Base-by-base conservation (phyloP, 2,329 filamentous ascomycete genomes). In the Xylariaceae sp. region DNA sequence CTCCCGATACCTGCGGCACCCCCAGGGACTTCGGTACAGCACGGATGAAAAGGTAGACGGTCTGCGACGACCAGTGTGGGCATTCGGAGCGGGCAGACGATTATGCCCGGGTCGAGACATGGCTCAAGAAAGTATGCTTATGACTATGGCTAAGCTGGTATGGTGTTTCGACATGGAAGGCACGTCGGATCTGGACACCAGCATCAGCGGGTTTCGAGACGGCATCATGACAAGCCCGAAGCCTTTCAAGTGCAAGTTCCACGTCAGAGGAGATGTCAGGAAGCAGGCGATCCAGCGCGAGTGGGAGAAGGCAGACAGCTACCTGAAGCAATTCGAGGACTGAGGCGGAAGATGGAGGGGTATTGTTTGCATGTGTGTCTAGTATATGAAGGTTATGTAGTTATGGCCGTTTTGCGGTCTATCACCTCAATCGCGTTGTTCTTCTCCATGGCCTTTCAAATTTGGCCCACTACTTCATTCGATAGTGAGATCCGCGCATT, bases 61-160 rank as follows among this genome's bases (percentile, higher is more conserved):
- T 11, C 10, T 27, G 10, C 52, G 55, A 2, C 54, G 52, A 21
- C 46, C 42, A n/a, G 55, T 55, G 40, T 77, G 72, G 54, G 61
- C 61, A 1, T 77, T 76, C 50, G 74, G 73, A 0, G 68, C 66
- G 7, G 75, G 74, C 0, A 64, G 75, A 6, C 64, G 74, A 6
- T 66, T 71, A 22, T 77, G 74, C 48, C 66, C 68, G 2, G 74
- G 75, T 0, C 69, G 73, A 12, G 67, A 75, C 39, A 67, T 78
- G 17, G 71, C 72, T 3, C 70, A 74, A 52, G 67, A 69, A 22
- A 72, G 66, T 22, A 52, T 77, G 22, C 57, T 70, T 40, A 39
- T 69, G 2, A 59, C 60, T 3, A 57, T 70, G 36, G 59, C 70
- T 2, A 69, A 70, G 46, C 37, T 72, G 10, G 49, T 79, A 0